These are phyloP conservation scores for Hortiboletus campestris DNA, from an alignment of 768 basidiomycete genomes.

Conservation along the genomic window DNA sequence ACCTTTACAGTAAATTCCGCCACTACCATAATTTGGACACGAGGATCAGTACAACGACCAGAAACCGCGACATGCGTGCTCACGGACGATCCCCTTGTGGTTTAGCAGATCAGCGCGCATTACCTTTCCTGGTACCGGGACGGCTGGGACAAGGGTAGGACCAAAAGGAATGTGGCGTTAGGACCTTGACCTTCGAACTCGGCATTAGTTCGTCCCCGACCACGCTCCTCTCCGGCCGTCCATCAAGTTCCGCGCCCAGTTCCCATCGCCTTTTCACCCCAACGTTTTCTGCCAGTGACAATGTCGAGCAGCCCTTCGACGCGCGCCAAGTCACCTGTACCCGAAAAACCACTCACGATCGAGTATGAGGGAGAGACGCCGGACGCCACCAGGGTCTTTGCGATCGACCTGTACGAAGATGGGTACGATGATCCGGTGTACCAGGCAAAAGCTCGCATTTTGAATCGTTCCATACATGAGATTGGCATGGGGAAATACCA, in stretches of 20 bases:
- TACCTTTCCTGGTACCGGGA: no score
- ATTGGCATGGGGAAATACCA: slow-evolving; percentile 60
- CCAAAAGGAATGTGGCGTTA: no score
- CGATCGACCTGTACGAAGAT: slow-evolving; percentile 33
- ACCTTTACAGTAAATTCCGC: no score
- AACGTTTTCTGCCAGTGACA: not conserved
- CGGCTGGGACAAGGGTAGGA: no score
- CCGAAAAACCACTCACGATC: not conserved
- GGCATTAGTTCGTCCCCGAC: no score
- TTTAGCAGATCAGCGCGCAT: no score
- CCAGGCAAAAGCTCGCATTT: slow-evolving; percentile 45
- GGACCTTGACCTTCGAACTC: no score
- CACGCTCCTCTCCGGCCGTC: not conserved
- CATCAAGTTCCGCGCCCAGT: not conserved
- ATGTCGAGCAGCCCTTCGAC: slow-evolving; percentile 1
- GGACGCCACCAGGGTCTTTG: not conserved
- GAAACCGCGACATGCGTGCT: no score
- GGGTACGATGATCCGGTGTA: slow-evolving; percentile 47
- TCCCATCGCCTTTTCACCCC: not conserved
- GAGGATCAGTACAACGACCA: no score
- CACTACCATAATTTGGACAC: no score
- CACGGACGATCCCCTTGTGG: no score
- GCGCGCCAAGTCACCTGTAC: not conserved
- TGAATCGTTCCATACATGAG: slow-evolving; percentile 48
- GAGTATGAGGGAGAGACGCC: not conserved